Evolutionary conservation across 768 basidiomycete species (phyloP).

Genomic region (Lepiota brunneoincarnata): DNA sequence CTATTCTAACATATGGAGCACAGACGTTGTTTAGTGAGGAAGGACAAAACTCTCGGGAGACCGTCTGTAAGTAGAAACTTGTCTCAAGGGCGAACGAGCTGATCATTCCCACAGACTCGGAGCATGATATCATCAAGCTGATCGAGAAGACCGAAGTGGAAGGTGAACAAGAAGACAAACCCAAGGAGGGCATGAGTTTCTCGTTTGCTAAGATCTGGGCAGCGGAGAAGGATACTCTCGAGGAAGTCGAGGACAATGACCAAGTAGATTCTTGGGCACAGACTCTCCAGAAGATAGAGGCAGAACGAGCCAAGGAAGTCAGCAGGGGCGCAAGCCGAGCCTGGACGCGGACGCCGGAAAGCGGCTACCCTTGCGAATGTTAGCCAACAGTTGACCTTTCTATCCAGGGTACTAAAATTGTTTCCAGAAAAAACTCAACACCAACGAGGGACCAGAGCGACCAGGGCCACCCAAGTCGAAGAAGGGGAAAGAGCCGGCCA

Average conservation of each 20-base stretch:
- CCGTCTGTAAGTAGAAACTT: conserved; percentile 50
- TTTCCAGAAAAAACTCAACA: conserved; percentile 26
- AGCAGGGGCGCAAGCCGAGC: conserved; percentile 47
- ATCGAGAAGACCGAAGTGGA: conserved; percentile 84
- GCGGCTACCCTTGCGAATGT: conserved; percentile 63
- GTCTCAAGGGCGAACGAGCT: neutral
- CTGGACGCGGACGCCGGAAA: conserved; percentile 74
- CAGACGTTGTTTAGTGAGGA: conserved; percentile 77
- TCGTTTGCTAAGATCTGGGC: conserved; percentile 93
- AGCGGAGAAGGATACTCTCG: conserved; percentile 67
- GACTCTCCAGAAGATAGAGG: conserved; percentile 54
- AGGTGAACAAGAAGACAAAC: conserved; percentile 48
- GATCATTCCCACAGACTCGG: conserved; percentile 51
- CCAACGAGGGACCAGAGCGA: conserved; percentile 10
- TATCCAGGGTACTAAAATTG: conserved; percentile 1
- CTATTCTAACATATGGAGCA: conserved; percentile 87
- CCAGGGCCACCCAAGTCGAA: conserved; percentile 4
- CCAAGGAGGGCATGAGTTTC: conserved; percentile 62
- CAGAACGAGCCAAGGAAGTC: conserved; percentile 39
- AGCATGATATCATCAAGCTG: conserved; percentile 80
- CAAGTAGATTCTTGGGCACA: conserved; percentile 81
- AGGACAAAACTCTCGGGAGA: conserved; percentile 52
- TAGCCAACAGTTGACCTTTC: neutral
- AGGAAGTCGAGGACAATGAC: conserved; percentile 64
- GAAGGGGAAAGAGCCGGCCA: conserved; percentile 18